A percentile compares a stretch with the other conserved stretches of the same genome.
Conservation (phyloP, 2,329 filamentous ascomycete genomes). For the Penicillium sp. region DNA sequence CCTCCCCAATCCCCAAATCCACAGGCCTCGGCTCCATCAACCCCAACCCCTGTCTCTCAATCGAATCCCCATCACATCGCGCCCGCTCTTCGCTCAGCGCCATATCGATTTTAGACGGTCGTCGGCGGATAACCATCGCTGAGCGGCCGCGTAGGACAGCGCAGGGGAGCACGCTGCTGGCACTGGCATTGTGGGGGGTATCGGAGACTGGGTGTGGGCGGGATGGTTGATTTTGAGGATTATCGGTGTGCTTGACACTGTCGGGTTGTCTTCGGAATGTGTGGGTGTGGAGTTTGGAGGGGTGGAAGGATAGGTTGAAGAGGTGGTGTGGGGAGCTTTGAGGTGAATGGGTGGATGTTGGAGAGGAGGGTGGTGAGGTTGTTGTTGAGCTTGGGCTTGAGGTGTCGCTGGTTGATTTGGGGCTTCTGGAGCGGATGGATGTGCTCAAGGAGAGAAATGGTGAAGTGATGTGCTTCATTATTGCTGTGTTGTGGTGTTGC, state of each 20-base stretch:
- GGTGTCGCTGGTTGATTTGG: slow-evolving; percentile 20
- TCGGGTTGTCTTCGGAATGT: slow-evolving; percentile 7
- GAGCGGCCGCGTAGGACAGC: slow-evolving; percentile 33
- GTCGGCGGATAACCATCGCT: slow-evolving; percentile 39
- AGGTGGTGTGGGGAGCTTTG: slow-evolving; percentile 17
- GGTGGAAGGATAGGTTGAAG: slow-evolving; percentile 26
- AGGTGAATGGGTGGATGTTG: slow-evolving; percentile 15
- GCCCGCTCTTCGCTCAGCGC: slow-evolving; percentile 45
- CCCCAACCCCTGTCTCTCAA: slow-evolving; percentile 43
- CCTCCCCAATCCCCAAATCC: slow-evolving; percentile 25
- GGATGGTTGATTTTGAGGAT: not conserved
- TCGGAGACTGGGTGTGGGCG: not conserved
- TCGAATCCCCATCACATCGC: slow-evolving; percentile 39
- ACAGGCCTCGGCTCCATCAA: slow-evolving; percentile 49
- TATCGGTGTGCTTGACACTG: not conserved
- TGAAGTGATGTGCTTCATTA: slow-evolving; percentile 25
- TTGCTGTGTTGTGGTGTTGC: too few relatives aligned
- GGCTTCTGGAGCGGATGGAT: slow-evolving; percentile 28
- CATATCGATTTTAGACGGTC: slow-evolving; percentile 47
- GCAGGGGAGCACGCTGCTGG: slow-evolving; percentile 27
- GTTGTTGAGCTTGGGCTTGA: slow-evolving; percentile 28
- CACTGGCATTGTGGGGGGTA: not conserved
- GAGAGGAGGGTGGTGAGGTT: slow-evolving; percentile 28
- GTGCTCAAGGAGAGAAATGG: slow-evolving; percentile 35
- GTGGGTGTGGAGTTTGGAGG: slow-evolving; percentile 29